These are phyloP conservation scores for Claviceps maximensis DNA, from an alignment of 2,329 filamentous ascomycete genomes.

Conservation along the genomic window DNA sequence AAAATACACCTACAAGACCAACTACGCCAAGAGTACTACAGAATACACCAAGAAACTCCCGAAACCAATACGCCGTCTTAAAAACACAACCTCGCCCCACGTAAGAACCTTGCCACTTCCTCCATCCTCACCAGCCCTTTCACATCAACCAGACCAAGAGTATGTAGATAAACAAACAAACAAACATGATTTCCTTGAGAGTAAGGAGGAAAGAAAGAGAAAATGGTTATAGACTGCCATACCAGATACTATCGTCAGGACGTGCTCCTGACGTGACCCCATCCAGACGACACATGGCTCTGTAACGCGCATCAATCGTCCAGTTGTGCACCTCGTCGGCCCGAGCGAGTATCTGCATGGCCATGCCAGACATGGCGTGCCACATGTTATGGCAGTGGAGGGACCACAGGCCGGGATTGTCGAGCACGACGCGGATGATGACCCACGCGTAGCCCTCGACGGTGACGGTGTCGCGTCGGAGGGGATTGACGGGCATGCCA, in stretches of 20 bases:
- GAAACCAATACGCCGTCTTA: too few species aligned
- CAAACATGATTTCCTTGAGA: background rate
- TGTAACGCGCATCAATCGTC: slow-evolving; percentile 12
- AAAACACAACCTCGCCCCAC: too few species aligned
- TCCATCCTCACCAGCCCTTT: background rate
- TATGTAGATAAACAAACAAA: background rate
- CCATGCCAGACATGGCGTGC: slow-evolving; percentile 44
- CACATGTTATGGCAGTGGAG: slow-evolving; percentile 47
- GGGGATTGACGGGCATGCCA: slow-evolving; percentile 17
- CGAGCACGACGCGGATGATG: slow-evolving; percentile 38
- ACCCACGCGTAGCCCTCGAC: slow-evolving; percentile 42
- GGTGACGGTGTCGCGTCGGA: slow-evolving; percentile 31
- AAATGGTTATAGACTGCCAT: slow-evolving; percentile 16
- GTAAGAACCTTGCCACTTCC: background rate
- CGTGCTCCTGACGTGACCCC: slow-evolving; percentile 20
- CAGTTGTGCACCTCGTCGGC: slow-evolving; percentile 16
- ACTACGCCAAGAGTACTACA: too few species aligned
- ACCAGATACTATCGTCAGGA: slow-evolving; percentile 24
- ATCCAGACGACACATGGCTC: slow-evolving; percentile 15
- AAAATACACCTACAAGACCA: too few species aligned
- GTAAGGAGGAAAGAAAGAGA: background rate
- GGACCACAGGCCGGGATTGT: slow-evolving; percentile 45
- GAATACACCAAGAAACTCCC: too few species aligned
- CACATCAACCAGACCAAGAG: background rate
- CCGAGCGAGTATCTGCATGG: slow-evolving; percentile 41